Evolutionary conservation across 768 basidiomycete genomes (phyloP).

Genomic region (Trametes coccinea): DNA sequence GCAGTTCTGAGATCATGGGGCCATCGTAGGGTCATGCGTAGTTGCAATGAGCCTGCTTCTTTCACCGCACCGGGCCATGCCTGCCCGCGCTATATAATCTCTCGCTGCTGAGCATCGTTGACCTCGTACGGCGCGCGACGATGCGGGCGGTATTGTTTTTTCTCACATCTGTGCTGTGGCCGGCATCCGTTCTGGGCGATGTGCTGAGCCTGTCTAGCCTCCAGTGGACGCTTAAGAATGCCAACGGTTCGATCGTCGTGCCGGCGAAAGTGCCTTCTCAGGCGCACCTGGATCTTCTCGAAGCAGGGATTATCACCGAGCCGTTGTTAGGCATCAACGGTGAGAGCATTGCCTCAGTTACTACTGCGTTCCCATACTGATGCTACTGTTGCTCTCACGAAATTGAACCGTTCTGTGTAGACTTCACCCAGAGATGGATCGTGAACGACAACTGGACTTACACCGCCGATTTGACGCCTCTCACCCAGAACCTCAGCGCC

Average conservation of each 20-base stretch:
- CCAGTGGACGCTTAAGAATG: slow-evolving; percentile 53
- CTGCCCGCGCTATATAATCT: neutral
- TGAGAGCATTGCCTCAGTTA: slow-evolving; percentile 20
- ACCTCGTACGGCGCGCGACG: neutral
- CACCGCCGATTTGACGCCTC: slow-evolving; percentile 51
- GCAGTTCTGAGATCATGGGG: neutral
- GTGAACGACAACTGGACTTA: slow-evolving; percentile 60
- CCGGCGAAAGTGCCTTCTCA: slow-evolving; percentile 54
- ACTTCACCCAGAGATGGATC: slow-evolving; percentile 58
- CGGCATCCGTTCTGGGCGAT: slow-evolving; percentile 16
- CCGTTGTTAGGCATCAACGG: slow-evolving; percentile 57
- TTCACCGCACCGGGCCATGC: neutral
- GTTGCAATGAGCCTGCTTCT: neutral
- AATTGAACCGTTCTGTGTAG: slow-evolving; percentile 28
- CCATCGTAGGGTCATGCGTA: neutral
- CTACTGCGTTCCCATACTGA: neutral
- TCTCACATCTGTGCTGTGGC: slow-evolving; percentile 10
- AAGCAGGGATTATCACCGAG: slow-evolving; percentile 54
- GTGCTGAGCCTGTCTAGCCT: slow-evolving; percentile 46
- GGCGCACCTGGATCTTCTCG: slow-evolving; percentile 52
- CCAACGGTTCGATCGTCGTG: slow-evolving; percentile 54
- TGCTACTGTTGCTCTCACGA: neutral
- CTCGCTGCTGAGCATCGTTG: neutral
- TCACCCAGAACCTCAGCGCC: slow-evolving; percentile 34
- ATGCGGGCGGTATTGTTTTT: neutral